Conservation (phyloP, 352 stramenopile genomes). For the Pelagophyceae sp. region DNA sequence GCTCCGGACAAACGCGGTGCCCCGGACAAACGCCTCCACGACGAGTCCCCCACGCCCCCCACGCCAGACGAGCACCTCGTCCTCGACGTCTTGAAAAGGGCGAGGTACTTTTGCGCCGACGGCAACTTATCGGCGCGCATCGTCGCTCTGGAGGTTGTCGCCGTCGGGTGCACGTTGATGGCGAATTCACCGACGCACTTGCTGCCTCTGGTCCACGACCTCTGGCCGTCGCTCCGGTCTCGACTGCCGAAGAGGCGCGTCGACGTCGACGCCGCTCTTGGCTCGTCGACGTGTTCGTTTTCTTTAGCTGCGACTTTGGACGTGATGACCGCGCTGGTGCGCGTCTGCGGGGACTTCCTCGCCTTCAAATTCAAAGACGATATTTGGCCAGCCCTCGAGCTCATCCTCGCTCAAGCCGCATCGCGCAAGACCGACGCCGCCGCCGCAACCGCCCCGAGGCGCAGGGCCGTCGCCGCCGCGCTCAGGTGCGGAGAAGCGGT, state of each 20-base stretch:
- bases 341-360: not conserved
- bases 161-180: not conserved
- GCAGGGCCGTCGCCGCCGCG: not conserved
- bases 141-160: not conserved
- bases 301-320: not conserved
- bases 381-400: not conserved
- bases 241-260: not conserved
- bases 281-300: not conserved
- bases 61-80: not conserved
- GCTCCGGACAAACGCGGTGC: not conserved
- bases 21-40: not conserved
- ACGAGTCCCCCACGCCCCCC: not conserved
- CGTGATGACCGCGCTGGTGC: not conserved
- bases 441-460: too few species aligned
- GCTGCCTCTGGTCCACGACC: not conserved
- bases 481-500: too few species aligned
- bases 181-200: not conserved
- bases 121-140: not conserved
- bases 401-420: not conserved
- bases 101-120: not conserved
- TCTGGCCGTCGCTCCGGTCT: not conserved
- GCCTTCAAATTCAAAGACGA: conserved; percentile 6
- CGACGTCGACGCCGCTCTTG: not conserved
- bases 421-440: not conserved
- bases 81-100: not conserved